Base-by-base conservation (phyloP, 2,329 filamentous ascomycete species). In the Xylariaceae sp. region DNA sequence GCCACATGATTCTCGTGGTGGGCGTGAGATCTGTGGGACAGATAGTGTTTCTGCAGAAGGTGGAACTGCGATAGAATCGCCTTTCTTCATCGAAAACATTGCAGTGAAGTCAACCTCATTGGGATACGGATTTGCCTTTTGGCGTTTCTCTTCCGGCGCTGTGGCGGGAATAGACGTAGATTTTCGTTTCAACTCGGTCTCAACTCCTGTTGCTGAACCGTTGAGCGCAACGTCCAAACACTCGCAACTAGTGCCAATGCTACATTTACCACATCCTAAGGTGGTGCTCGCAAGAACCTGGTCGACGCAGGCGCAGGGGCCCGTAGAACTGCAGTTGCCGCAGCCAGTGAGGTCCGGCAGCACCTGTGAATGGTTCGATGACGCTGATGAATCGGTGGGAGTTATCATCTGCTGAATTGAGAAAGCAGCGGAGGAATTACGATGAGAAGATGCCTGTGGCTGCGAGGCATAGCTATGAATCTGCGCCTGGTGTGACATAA, bases 31-130 rank as follows among this genome's bases (percentile, higher is more conserved):
- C 48, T 60, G 63, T 45, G 57, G 11, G n/a, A 53, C 30, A 6
- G 59, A 59, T 1, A 76, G 69, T 15, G 76, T 71, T 8, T 72
- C 71, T 59, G 66, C 69, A 59, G 65, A 54, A 39, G 61, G 49
- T 17, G 67, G 56, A 51, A 66, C 57, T 51, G 74, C 64, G 53
- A 74, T 17, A 72, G 70, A 51, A 63, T 74, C 63, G 66, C 76
- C 71, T 65, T 78, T 76, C 69, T 78, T 76, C 57, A 82, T 63
- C 10, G 64, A 77, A 69, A 88, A 88, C 65, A 84, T 80, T 62
- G 81, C 74, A 4, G 89, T 91, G 66, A 92, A 92, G 71, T 92
- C 88, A 51, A 87, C 87, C 74, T 92, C 89, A 64, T 85, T 80
- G 56, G 75, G 75, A 55, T 77, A 73, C 11, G 74, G 72, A 57